These are phyloP conservation scores for Aspergillus alliaceus DNA, from an alignment of 2,329 filamentous ascomycete genomes.

Conservation along the genomic window DNA sequence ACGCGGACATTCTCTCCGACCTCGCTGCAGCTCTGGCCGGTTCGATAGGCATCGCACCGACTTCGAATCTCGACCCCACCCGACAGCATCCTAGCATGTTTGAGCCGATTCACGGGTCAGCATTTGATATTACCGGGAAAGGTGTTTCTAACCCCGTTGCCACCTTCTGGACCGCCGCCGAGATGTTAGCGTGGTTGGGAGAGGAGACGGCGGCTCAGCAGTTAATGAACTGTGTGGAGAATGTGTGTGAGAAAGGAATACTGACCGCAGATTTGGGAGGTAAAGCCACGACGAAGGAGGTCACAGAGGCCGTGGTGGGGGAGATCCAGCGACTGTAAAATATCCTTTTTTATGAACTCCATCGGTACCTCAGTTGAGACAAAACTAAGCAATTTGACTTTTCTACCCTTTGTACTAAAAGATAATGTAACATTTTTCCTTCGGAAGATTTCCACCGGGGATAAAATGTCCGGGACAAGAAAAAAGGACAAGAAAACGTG, in stretches of 20 bases:
- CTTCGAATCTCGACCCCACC: slow-evolving; percentile 66
- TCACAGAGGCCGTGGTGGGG: slow-evolving; percentile 58
- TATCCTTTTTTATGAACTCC: no score
- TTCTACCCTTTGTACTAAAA: no score
- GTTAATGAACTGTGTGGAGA: slow-evolving; percentile 61
- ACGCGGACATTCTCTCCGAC: slow-evolving; percentile 69
- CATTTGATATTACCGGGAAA: slow-evolving; percentile 64
- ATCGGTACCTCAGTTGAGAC: neutral
- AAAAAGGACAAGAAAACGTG: neutral
- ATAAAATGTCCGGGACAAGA: neutral
- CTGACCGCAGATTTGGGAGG: slow-evolving; percentile 63
- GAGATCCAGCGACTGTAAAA: slow-evolving; percentile 48
- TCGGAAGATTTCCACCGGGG: neutral
- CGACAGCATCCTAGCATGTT: slow-evolving; percentile 62
- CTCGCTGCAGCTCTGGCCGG: slow-evolving; percentile 69
- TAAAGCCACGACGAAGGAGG: slow-evolving; percentile 55
- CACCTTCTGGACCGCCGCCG: slow-evolving; percentile 69
- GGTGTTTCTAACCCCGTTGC: slow-evolving; percentile 62
- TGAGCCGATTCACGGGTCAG: slow-evolving; percentile 64
- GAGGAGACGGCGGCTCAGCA: slow-evolving; percentile 56
- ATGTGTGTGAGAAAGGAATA: slow-evolving; percentile 56
- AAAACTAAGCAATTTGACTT: no score
- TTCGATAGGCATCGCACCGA: slow-evolving; percentile 71
- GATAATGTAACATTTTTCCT: neutral
- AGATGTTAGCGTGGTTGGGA: slow-evolving; percentile 67